Percentiles rank a stretch among this genome's conserved stretches.
phyloP scores from a whole-genome alignment of 352 stramenopile species.

The Globisporangium splendens region DNA sequence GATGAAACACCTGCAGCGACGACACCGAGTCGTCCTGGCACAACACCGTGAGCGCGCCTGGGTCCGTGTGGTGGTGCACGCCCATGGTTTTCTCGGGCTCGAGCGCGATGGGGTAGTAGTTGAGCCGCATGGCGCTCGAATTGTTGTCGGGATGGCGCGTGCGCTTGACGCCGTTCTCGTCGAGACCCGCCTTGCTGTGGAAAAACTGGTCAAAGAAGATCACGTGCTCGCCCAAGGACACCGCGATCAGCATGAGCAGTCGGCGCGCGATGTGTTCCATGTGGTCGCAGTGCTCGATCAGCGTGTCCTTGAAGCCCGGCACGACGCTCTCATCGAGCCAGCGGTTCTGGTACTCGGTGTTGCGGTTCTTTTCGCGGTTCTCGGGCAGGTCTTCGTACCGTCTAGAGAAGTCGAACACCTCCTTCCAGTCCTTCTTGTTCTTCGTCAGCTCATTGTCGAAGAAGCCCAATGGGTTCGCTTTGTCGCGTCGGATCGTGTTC shows the following conservation, averaged over 20 bases:
- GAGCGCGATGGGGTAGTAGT: slow-evolving; percentile 80
- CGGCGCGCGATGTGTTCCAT: slow-evolving; percentile 31
- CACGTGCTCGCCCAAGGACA: slow-evolving; percentile 24
- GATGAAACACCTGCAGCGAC: slow-evolving; percentile 45
- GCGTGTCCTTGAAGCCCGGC: slow-evolving; percentile 44
- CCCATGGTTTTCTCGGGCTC: slow-evolving; percentile 29
- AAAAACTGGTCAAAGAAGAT: slow-evolving; percentile 42
- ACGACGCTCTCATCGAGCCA: slow-evolving; percentile 46
- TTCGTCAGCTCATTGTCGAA: slow-evolving; percentile 95
- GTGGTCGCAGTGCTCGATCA: slow-evolving; percentile 24
- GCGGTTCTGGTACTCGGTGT: slow-evolving; percentile 85
- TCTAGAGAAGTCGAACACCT: slow-evolving; percentile 72
- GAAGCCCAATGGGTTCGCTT: slow-evolving; percentile 86
- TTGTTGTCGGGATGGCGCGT: slow-evolving; percentile 38
- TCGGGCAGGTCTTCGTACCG: slow-evolving; percentile 34
- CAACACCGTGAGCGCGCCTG: slow-evolving; percentile 42
- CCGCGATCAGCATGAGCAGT: slow-evolving; percentile 31
- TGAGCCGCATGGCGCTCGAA: slow-evolving; percentile 89
- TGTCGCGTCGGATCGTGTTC: slow-evolving; percentile 51
- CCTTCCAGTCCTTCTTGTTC: slow-evolving; percentile 91
- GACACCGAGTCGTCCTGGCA: slow-evolving; percentile 42
- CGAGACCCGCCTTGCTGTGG: neutral
- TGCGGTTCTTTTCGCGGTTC: slow-evolving; percentile 57
- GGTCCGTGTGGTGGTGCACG: slow-evolving; percentile 42
- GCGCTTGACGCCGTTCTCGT: slow-evolving; percentile 16